Percentiles rank a stretch among this genome's conserved stretches.
phyloP scores from a whole-genome alignment of 768 basidiomycete genomes.

The Serendipita sp. region DNA sequence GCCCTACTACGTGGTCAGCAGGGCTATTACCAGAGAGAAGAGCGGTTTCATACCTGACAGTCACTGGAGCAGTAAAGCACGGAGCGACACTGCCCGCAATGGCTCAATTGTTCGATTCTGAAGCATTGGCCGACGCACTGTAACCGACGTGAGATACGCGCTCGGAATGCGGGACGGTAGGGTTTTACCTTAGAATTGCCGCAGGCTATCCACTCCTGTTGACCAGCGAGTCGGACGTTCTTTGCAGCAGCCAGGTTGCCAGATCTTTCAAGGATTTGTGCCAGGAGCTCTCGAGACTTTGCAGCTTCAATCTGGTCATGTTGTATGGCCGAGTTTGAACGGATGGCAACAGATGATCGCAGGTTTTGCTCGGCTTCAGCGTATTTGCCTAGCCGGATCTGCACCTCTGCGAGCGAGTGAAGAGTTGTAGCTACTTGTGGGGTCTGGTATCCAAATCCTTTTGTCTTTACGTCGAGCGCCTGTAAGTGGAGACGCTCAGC shows the following conservation, averaged over 20 bases:
- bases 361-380: constrained; percentile 25
- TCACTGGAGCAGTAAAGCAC: constrained; percentile 16
- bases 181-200: constrained; percentile 16
- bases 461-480: constrained; percentile 20
- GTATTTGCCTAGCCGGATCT: constrained; percentile 20
- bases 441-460: constrained; percentile 14
- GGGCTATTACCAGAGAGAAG: constrained; percentile 5
- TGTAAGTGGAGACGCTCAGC: constrained; percentile 20
- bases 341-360: constrained; percentile 18
- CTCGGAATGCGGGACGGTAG: background rate
- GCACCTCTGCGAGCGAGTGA: constrained; percentile 23
- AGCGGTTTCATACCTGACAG: constrained; percentile 14
- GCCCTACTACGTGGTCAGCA: background rate
- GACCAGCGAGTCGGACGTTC: constrained; percentile 17
- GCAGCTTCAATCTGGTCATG: constrained; percentile 19
- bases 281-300: constrained; percentile 25
- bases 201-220: constrained; percentile 17
- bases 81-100: constrained; percentile 17
- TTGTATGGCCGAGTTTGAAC: constrained; percentile 12
- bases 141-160: background rate
- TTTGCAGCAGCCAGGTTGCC: constrained; percentile 20
- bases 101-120: constrained; percentile 12
- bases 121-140: constrained; percentile 17
- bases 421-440: constrained; percentile 19
- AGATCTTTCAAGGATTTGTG: constrained; percentile 21